Percentiles rank a stretch among this genome's conserved stretches.
Evolutionary conservation across 2,329 filamentous ascomycete species (phyloP).

Genomic region (Monosporascus sp.): DNA sequence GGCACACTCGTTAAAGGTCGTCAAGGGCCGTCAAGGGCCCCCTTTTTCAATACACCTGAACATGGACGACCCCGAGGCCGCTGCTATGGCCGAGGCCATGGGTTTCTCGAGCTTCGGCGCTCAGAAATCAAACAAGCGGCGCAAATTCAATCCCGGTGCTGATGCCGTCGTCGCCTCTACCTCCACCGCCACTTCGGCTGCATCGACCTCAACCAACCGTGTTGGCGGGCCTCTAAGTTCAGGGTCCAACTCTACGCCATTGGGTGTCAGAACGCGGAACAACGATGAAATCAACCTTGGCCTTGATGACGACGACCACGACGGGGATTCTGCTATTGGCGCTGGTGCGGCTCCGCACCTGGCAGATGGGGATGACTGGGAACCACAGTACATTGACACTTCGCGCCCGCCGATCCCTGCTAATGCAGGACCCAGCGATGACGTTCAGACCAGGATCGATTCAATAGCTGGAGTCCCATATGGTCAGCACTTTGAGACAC

Average conservation of each 20-base stretch:
- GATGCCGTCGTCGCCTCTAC: constrained; percentile 26
- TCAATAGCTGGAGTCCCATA: constrained; percentile 16
- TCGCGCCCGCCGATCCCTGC: constrained; percentile 25
- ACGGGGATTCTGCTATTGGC: constrained; percentile 8
- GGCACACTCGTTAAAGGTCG: too few species aligned
- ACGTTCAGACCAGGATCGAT: constrained; percentile 22
- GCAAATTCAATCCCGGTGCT: constrained; percentile 57
- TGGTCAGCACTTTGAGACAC: neutral
- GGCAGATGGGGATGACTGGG: constrained; percentile 8
- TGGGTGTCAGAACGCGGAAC: constrained; percentile 34
- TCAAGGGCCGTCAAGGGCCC: too few species aligned
- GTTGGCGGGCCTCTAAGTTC: constrained; percentile 10
- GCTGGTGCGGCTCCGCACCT: neutral
- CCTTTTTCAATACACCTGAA: neutral
- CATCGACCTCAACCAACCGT: constrained; percentile 8
- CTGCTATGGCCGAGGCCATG: constrained; percentile 62
- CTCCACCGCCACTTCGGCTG: constrained; percentile 18
- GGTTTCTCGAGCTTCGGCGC: constrained; percentile 68
- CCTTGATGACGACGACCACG: constrained; percentile 33
- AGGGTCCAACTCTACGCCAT: constrained; percentile 32
- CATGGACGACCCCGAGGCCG: constrained; percentile 30
- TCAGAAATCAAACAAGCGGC: constrained; percentile 55
- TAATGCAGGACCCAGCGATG: constrained; percentile 5
- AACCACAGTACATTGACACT: constrained; percentile 27
- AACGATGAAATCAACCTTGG: constrained; percentile 41